Evolutionary conservation across 352 stramenopile genomes (phyloP).

Genomic region (Phytophthora lateralis): DNA sequence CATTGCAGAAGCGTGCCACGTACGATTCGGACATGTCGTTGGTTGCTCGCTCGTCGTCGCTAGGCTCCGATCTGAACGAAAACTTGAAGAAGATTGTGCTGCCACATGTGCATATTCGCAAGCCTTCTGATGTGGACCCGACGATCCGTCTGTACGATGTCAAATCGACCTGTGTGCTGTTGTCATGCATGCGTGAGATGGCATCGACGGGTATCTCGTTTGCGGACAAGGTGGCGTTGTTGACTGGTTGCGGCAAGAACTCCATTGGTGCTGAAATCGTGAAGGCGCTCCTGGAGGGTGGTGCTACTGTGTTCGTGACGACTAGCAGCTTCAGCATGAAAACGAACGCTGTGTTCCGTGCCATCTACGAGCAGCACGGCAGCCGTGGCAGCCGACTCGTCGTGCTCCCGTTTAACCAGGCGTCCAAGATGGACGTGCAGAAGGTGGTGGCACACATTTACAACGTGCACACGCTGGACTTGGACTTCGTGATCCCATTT

Average conservation of each 20-base stretch:
- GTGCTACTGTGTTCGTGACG: conserved; percentile 85
- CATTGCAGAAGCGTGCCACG: conserved; percentile 52
- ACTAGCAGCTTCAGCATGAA: conserved; percentile 77
- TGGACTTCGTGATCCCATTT: conserved; percentile 91
- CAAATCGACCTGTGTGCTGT: conserved; percentile 73
- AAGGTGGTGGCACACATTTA: conserved; percentile 84
- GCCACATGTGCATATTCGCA: conserved; percentile 81
- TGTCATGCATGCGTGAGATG: conserved; percentile 88
- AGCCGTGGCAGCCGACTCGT: conserved; percentile 79
- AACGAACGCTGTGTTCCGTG: conserved; percentile 66
- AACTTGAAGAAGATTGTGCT: conserved; percentile 74
- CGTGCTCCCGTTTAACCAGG: conserved; percentile 87
- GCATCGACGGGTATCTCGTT: conserved; percentile 82
- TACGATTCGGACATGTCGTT: conserved; percentile 36
- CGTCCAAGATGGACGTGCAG: conserved; percentile 75
- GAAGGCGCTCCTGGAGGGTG: conserved; percentile 86
- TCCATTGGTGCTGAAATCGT: conserved; percentile 86
- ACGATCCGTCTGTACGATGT: conserved; percentile 86
- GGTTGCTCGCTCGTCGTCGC: conserved; percentile 50
- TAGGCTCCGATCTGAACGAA: conserved; percentile 59
- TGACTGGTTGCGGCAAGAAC: conserved; percentile 86
- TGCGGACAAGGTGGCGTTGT: conserved; percentile 79
- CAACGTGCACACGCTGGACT: conserved; percentile 75
- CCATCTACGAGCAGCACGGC: conserved; percentile 87
- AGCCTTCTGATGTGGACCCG: conserved; percentile 71